Evolutionary conservation across 805 yeast genomes (phyloP).

Genomic region (Barnettozyma pratensis): DNA sequence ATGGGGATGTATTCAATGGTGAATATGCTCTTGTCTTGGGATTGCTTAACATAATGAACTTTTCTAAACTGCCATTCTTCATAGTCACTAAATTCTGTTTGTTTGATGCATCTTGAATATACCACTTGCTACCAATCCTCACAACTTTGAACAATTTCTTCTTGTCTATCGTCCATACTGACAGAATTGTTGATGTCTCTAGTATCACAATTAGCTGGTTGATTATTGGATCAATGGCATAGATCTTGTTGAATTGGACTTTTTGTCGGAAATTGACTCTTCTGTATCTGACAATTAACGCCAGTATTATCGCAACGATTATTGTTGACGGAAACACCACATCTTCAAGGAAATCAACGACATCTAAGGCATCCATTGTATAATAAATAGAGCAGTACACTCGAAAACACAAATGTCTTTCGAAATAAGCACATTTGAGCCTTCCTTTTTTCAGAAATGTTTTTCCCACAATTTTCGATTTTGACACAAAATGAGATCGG

Average conservation of each 20-base stretch:
- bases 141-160: conserved; percentile 15
- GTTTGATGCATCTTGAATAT: conserved; percentile 8
- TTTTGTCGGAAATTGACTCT: conserved; percentile 1
- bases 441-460: too few relatives aligned
- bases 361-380: conserved; percentile 3
- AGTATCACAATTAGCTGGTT: conserved; percentile 19
- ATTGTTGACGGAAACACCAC: conserved; percentile 5
- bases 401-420: too few relatives aligned
- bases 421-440: too few relatives aligned
- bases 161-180: conserved; percentile 22
- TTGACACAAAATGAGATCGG: too few relatives aligned
- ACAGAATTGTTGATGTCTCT: conserved; percentile 22
- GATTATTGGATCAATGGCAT: not conserved
- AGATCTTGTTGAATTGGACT: conserved; percentile 3
- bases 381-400: too few relatives aligned
- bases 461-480: too few relatives aligned
- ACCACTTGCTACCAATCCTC: conserved; percentile 15
- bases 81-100: conserved; percentile 15
- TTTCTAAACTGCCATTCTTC: conserved; percentile 12
- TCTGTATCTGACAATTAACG: conserved; percentile 1
- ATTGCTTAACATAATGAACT: conserved; percentile 16
- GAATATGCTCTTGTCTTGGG: conserved; percentile 4
- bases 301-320: not conserved
- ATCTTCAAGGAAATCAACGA: conserved; percentile 6
- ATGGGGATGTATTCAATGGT: conserved; percentile 19